These are phyloP conservation scores for Kodamaea jinghongensis DNA, from an alignment of 805 yeast genomes.

Conservation along the genomic window DNA sequence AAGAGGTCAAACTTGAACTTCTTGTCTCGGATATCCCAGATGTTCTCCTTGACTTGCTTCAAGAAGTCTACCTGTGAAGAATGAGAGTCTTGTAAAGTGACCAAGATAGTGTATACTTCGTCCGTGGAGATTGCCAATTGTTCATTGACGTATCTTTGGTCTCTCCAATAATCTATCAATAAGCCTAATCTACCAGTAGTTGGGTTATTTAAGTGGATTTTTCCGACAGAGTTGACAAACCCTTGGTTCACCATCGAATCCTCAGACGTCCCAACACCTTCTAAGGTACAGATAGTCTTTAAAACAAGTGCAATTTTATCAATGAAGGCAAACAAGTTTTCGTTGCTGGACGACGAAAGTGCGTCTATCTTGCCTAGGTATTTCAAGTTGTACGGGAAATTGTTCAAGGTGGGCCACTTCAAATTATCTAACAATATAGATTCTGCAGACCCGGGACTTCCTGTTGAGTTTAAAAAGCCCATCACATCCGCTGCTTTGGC, in stretches of 20 bases:
- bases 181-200: slow-evolving; percentile 27
- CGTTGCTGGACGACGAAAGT: slow-evolving; percentile 26
- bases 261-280: slow-evolving; percentile 14
- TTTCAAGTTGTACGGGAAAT: slow-evolving; percentile 35
- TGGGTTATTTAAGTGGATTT: slow-evolving; percentile 25
- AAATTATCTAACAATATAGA: slow-evolving; percentile 28
- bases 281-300: slow-evolving; percentile 23
- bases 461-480: slow-evolving; percentile 17
- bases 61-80: slow-evolving; percentile 19
- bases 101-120: slow-evolving; percentile 18
- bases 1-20: slow-evolving; percentile 19
- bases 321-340: slow-evolving; percentile 30
- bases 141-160: slow-evolving; percentile 26
- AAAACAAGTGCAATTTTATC: slow-evolving; percentile 31
- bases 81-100: slow-evolving; percentile 19
- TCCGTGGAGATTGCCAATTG: slow-evolving; percentile 17
- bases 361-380: slow-evolving; percentile 37
- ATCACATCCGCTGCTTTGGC: slow-evolving; percentile 5
- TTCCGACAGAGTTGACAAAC: slow-evolving; percentile 25
- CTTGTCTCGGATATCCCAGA: slow-evolving; percentile 21
- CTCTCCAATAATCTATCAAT: slow-evolving; percentile 37
- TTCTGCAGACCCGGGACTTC: slow-evolving; percentile 23
- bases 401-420: slow-evolving; percentile 18
- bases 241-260: slow-evolving; percentile 21
- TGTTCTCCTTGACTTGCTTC: slow-evolving; percentile 15